phyloP scores from a whole-genome alignment of 257 asterid species.

The Paulownia fortunei region DNA sequence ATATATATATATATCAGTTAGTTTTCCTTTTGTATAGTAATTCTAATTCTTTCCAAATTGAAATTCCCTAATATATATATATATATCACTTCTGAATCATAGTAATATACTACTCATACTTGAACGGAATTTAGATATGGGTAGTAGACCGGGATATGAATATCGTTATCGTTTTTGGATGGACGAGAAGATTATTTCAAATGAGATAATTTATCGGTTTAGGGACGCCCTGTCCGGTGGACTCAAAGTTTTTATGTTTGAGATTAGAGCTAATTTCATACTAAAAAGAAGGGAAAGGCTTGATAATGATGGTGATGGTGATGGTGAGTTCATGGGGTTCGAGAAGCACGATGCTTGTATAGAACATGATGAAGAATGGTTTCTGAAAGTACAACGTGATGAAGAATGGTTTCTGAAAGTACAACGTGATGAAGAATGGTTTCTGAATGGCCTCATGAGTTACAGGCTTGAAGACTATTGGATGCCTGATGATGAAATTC shows the following conservation, averaged over 20 bases:
- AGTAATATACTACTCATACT: too few species aligned
- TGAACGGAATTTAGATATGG: too few species aligned
- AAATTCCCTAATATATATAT: too few species aligned
- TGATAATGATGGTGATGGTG: not conserved
- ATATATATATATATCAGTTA: too few species aligned
- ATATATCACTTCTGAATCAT: too few species aligned
- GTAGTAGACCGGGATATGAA: too few species aligned
- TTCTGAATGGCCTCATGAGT: not conserved
- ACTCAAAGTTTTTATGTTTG: not conserved
- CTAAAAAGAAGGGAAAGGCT: not conserved
- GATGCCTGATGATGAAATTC: not conserved
- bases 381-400: not conserved
- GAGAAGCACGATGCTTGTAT: not conserved
- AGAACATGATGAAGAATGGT: not conserved
- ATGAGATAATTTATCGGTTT: too few species aligned
- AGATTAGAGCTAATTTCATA: not conserved
- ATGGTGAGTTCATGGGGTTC: too few species aligned
- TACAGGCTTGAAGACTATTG: not conserved
- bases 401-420: not conserved
- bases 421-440: not conserved
- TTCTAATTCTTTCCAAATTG: too few species aligned
- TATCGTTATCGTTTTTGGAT: too few species aligned
- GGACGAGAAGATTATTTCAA: too few species aligned
- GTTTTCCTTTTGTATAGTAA: too few species aligned
- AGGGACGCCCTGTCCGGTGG: not conserved